A percentile compares a stretch with the other conserved stretches of the same genome.
These are phyloP conservation scores for Agrocybe chaxingu DNA, from an alignment of 768 basidiomycete species.

Conservation along the genomic window DNA sequence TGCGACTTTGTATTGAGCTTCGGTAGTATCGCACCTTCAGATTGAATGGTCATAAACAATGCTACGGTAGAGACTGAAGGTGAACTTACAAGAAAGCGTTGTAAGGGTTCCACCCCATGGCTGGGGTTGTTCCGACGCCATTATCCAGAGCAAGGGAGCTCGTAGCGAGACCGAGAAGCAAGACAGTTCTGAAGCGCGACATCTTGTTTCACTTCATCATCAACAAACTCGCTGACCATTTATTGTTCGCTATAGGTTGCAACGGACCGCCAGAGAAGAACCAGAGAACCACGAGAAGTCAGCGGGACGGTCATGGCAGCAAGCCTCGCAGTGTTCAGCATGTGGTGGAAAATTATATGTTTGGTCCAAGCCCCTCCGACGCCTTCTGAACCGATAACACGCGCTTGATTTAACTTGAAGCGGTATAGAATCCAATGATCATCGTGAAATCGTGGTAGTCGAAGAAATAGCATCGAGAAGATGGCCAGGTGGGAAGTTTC, in stretches of 20 bases:
- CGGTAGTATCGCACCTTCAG: constrained; percentile 38
- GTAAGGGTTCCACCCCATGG: constrained; percentile 50
- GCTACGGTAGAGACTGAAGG: not conserved
- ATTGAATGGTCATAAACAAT: not conserved
- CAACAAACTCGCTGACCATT: no score
- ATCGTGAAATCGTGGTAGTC: no score
- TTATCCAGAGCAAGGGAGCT: constrained; percentile 28
- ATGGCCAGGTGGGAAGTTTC: no score
- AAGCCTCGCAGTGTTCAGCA: no score
- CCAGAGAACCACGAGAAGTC: not conserved
- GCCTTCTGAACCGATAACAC: no score
- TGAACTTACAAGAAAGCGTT: constrained; percentile 40
- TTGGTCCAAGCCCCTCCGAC: no score
- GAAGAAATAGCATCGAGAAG: no score
- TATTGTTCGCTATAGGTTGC: no score
- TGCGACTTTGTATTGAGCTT: constrained; percentile 36
- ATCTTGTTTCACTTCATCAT: not conserved
- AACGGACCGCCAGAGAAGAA: not conserved
- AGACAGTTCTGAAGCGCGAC: constrained; percentile 3
- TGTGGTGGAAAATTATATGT: not conserved
- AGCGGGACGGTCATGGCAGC: not conserved
- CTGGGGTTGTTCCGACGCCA: constrained; percentile 38
- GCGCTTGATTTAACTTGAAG: no score
- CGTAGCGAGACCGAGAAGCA: constrained; percentile 11
- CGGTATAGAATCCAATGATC: no score